Base-by-base conservation (phyloP, 441 rosid genomes). In the Croton laevigatus region DNA sequence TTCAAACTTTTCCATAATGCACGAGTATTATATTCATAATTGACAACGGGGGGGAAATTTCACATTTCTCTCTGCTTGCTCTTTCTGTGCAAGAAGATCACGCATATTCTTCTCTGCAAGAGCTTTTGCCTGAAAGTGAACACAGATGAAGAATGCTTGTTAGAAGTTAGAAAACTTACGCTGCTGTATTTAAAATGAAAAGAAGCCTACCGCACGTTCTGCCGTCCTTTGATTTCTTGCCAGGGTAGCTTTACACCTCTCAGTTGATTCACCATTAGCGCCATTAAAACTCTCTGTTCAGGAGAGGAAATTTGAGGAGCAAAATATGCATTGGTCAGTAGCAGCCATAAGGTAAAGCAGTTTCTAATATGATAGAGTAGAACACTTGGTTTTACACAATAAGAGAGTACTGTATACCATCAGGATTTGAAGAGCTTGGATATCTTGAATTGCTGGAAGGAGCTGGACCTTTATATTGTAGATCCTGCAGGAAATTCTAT, bases 41-140 rank as follows among this genome's bases (percentile, higher is more conserved):
- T 37, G 57, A 76, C 68, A 45, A 42, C n/a, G n/a, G 32, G 32
- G 32, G 32, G 32, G 32, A 68, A 40, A 69, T 64, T 44, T 85
- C 84, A 95, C 99, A 84, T 89, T 88, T 93, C 88, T 89, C 81
- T 92, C 97, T 23, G 94, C 87, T 75, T 92, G 98, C 83, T 91
- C 98, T 78, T 87, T 86, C 83, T 89, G 93, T 69, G 84, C 91
- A 77, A 87, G 89, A 75, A 84, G 88, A 78, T 95, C 99, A 5
- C 88, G 92, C 86, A 78, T 85, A 68, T 87, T 95, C 91, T 92
- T 95, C 90, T 95, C 98, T 58, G 91, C 95, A 71, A 95, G 97
- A 73, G 95, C 97, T 78, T 92, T 92, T 59, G 88, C 95, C 99
- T 94, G 93, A 75, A 88, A 84, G 62, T 51, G 65, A 74, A 51